A percentile compares a stretch with the other conserved stretches of the same genome.
phyloP scores from a whole-genome alignment of 768 basidiomycete species.

The Hericium coralloides region DNA sequence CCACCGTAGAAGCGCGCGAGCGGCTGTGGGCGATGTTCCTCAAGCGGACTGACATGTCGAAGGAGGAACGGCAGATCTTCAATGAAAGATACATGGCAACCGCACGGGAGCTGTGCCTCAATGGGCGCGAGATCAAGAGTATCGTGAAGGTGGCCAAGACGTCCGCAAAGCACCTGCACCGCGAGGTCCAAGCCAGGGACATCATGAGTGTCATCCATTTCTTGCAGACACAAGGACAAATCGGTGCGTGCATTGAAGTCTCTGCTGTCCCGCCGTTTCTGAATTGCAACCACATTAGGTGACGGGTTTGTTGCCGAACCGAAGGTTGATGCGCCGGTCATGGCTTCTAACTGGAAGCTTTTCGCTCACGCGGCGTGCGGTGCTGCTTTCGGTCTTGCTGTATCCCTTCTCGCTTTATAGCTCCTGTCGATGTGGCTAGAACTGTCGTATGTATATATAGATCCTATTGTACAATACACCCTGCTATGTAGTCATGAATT shows the following conservation, averaged over 20 bases:
- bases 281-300: too few relatives aligned
- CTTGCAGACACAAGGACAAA: not conserved
- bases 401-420: too few relatives aligned
- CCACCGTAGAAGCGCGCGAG: constrained; percentile 8
- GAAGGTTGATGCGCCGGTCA: too few relatives aligned
- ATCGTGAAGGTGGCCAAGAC: constrained; percentile 15
- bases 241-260: not conserved
- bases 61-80: not conserved
- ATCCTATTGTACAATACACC: too few relatives aligned
- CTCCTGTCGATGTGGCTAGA: too few relatives aligned
- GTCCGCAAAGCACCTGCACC: constrained; percentile 6
- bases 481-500: not conserved
- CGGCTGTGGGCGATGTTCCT: constrained; percentile 17
- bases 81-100: constrained; percentile 1
- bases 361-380: too few relatives aligned
- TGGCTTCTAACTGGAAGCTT: too few relatives aligned
- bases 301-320: too few relatives aligned
- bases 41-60: constrained; percentile 3
- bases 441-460: too few relatives aligned
- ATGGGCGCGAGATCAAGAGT: constrained; percentile 20
- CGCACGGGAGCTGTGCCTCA: constrained; percentile 9
- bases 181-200: not conserved
- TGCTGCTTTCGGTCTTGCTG: too few relatives aligned
- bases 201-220: not conserved
- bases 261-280: too few relatives aligned